Conservation (phyloP, 140 eudicot genomes). For the Eryngium alpinum region DNA sequence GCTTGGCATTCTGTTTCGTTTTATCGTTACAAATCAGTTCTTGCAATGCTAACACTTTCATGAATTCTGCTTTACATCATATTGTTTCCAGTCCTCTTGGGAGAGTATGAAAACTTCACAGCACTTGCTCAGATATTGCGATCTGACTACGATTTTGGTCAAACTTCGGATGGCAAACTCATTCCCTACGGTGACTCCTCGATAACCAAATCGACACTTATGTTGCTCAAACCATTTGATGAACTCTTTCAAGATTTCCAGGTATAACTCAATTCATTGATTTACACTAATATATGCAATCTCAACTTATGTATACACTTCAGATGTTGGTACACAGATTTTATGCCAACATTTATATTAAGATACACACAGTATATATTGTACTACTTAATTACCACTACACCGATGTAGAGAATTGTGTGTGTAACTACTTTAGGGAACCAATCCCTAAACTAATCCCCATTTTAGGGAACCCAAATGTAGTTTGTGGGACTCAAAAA, state of each 20-base stretch:
- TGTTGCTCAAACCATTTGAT: conserved; percentile 84
- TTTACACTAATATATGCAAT: neutral
- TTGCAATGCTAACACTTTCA: neutral
- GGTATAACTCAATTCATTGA: conserved; percentile 25
- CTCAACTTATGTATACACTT: too few relatives aligned
- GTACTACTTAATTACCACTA: too few relatives aligned
- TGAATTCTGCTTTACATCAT: conserved; percentile 49
- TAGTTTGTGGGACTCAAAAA: too few relatives aligned
- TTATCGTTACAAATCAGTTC: neutral
- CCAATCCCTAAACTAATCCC: too few relatives aligned
- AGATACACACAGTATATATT: too few relatives aligned
- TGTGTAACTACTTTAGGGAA: too few relatives aligned
- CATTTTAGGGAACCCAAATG: too few relatives aligned
- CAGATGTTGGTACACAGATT: too few relatives aligned
- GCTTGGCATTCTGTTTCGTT: neutral
- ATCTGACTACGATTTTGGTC: conserved; percentile 62
- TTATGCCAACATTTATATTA: too few relatives aligned
- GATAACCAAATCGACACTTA: conserved; percentile 51
- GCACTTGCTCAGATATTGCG: conserved; percentile 67
- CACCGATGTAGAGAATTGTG: too few relatives aligned
- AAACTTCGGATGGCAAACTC: conserved; percentile 63
- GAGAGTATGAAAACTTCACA: conserved; percentile 70
- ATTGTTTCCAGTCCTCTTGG: conserved; percentile 58
- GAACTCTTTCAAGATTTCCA: conserved; percentile 65
- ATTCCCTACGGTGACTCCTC: conserved; percentile 54